These are phyloP conservation scores for Ogataea pignaliae DNA, from an alignment of 805 yeast genomes.

Conservation along the genomic window DNA sequence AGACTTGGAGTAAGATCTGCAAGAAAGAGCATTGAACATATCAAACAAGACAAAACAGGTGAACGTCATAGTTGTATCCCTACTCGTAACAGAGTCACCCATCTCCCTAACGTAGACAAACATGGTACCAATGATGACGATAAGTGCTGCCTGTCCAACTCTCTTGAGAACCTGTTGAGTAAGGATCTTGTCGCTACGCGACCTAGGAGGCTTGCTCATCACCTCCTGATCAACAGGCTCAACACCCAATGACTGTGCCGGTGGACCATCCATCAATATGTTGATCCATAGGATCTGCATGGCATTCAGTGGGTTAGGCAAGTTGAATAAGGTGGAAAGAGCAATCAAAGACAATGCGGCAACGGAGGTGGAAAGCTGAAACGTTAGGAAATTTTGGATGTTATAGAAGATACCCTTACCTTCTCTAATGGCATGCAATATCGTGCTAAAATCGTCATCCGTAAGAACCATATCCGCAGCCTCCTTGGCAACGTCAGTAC, in stretches of 20 bases:
- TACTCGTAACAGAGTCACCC: conserved; percentile 80
- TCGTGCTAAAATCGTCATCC: conserved; percentile 95
- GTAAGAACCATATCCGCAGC: conserved; percentile 97
- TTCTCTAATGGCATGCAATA: conserved; percentile 89
- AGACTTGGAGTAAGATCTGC: conserved; percentile 85
- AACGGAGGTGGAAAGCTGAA: conserved; percentile 92
- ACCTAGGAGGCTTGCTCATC: conserved; percentile 94
- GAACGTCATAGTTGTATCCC: conserved; percentile 99
- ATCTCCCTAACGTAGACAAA: conserved; percentile 83
- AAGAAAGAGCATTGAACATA: conserved; percentile 93
- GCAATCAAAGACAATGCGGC: conserved; percentile 92
- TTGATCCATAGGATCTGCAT: conserved; percentile 99
- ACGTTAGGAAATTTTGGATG: conserved; percentile 90
- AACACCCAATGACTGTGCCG: conserved; percentile 95
- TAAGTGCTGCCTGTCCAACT: conserved; percentile 68
- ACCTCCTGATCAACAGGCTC: conserved; percentile 96
- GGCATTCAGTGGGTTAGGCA: conserved; percentile 93
- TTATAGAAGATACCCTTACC: conserved; percentile 97
- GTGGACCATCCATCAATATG: conserved; percentile 98
- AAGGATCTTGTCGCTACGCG: conserved; percentile 78
- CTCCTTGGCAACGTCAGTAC: conserved; percentile 98
- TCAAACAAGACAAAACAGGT: conserved; percentile 95
- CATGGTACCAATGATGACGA: conserved; percentile 82
- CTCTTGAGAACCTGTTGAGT: conserved; percentile 66
- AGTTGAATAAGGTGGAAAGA: conserved; percentile 75